Conservation (phyloP, 495 filamentous ascomycete genomes). For the Aspergillus steynii region DNA sequence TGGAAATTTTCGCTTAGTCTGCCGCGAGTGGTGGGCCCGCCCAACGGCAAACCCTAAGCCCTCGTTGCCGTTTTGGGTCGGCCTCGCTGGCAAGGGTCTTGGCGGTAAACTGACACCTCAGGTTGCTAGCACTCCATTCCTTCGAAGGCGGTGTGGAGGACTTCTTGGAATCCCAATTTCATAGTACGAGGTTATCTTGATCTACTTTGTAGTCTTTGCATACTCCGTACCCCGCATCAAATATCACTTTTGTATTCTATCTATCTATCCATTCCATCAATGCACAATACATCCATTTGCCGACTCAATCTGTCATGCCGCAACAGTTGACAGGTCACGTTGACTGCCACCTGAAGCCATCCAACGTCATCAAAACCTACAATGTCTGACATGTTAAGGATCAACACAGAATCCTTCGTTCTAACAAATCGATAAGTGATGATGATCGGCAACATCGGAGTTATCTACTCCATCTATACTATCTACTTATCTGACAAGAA, state of each 20-base stretch:
- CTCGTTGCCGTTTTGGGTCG: slow-evolving; percentile 28
- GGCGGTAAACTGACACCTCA: slow-evolving; percentile 4
- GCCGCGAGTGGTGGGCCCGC: slow-evolving; percentile 27
- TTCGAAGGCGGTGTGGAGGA: too few relatives aligned
- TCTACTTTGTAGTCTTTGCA: too few relatives aligned
- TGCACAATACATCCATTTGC: too few relatives aligned
- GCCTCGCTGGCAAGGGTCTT: slow-evolving; percentile 3
- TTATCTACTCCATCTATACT: too few relatives aligned
- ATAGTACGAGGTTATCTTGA: too few relatives aligned
- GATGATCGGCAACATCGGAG: too few relatives aligned
- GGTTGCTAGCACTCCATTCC: not conserved
- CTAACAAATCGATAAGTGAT: too few relatives aligned
- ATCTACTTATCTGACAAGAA: too few relatives aligned
- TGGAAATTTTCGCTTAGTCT: slow-evolving; percentile 53
- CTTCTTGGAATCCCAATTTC: too few relatives aligned
- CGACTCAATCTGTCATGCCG: too few relatives aligned
- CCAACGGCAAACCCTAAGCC: slow-evolving; percentile 39
- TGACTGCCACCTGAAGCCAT: not conserved
- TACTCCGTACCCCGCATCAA: too few relatives aligned
- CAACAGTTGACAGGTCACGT: not conserved
- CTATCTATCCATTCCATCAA: not conserved
- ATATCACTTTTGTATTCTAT: not conserved
- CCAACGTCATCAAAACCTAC: not conserved
- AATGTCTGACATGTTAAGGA: not conserved
- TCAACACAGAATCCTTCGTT: not conserved